Conservation (phyloP, 768 basidiomycete genomes). For the Amanita subjunquillea region DNA sequence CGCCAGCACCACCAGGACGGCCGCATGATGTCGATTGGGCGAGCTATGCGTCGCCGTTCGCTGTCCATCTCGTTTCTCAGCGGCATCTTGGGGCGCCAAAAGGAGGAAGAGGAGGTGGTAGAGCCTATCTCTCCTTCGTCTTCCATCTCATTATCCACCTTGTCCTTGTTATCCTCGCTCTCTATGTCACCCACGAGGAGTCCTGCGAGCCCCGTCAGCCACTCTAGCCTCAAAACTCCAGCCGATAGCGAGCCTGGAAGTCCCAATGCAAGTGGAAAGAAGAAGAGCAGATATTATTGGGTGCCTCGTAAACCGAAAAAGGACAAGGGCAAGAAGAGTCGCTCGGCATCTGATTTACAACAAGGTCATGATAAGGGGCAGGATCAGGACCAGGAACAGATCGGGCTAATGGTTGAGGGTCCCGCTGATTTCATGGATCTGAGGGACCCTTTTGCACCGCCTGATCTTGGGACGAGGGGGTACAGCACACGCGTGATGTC, state of each 20-base stretch:
- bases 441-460: conserved; percentile 21
- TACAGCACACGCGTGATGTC: too few relatives aligned
- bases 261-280: neutral
- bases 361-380: neutral
- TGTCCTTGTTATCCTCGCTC: neutral
- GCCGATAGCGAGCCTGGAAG: neutral
- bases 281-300: neutral
- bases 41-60: neutral
- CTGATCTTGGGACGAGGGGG: conserved; percentile 6
- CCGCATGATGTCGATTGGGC: neutral
- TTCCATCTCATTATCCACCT: neutral
- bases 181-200: neutral
- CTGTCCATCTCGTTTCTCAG: neutral
- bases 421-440: conserved; percentile 20
- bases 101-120: neutral
- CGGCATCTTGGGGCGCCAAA: neutral
- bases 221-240: neutral
- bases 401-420: neutral
- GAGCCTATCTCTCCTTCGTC: neutral
- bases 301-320: neutral
- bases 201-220: neutral
- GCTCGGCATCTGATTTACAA: neutral
- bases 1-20: neutral
- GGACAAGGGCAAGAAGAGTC: neutral
- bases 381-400: neutral